phyloP scores from a whole-genome alignment of 1,139 yeast genomes.

The Maudiozyma humilis region DNA sequence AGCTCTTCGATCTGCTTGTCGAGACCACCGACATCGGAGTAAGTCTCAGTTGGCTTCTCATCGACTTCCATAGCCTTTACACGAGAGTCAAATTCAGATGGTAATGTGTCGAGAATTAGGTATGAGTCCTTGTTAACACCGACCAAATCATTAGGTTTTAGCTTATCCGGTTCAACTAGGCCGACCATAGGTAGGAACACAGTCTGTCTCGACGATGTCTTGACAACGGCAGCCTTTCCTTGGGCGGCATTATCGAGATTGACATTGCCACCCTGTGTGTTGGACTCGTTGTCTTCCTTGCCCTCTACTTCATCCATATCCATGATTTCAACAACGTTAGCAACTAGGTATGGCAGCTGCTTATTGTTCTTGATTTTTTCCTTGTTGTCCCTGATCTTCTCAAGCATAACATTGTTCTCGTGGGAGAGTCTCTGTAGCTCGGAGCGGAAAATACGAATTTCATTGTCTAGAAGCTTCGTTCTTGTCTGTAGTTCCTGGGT shows the following conservation, averaged over 20 bases:
- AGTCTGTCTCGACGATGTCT: conserved; percentile 95
- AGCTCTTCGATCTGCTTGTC: conserved; percentile 97
- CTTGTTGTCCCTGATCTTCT: conserved; percentile 89
- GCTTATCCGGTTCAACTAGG: conserved; percentile 74
- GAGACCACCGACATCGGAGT: conserved; percentile 94
- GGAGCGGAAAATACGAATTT: conserved; percentile 89
- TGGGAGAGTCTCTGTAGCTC: conserved; percentile 86
- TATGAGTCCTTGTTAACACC: conserved; percentile 98
- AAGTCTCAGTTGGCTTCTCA: conserved; percentile 94
- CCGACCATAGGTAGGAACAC: conserved; percentile 95
- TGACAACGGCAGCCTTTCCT: conserved; percentile 97
- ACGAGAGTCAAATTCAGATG: conserved; percentile 94
- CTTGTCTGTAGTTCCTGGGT: conserved; percentile 81
- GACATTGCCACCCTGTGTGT: conserved; percentile 90
- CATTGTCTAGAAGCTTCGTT: conserved; percentile 83
- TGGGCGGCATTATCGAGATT: conserved; percentile 86
- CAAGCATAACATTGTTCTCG: conserved; percentile 87
- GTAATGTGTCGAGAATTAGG: conserved; percentile 84
- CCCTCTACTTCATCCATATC: conserved; percentile 85
- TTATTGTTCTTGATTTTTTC: conserved; percentile 93
- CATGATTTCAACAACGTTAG: conserved; percentile 92
- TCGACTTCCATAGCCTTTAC: conserved; percentile 99
- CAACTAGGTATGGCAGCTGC: conserved; percentile 92
- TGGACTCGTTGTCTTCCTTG: conserved; percentile 39
- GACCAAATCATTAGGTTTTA: conserved; percentile 92